Evolutionary conservation across 2,329 filamentous ascomycete genomes (phyloP).

Genomic region (Thelonectria olida): DNA sequence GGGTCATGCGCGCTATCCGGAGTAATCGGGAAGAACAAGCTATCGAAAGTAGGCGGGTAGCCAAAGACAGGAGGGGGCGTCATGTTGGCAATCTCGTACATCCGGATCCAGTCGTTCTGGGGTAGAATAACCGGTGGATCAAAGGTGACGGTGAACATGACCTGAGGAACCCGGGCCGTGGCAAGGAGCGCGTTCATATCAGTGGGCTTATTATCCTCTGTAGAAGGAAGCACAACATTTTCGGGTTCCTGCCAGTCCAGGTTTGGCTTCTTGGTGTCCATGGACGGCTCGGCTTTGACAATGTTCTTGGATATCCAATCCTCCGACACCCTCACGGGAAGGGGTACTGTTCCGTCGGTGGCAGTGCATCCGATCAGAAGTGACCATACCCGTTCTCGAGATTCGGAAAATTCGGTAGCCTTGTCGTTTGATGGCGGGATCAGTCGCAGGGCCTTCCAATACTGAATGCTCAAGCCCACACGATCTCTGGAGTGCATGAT

Average conservation of each 20-base stretch:
- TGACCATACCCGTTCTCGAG: slow-evolving; percentile 67
- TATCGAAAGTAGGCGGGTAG: slow-evolving; percentile 63
- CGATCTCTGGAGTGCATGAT: slow-evolving; percentile 73
- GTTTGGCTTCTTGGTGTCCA: slow-evolving; percentile 53
- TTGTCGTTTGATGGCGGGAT: slow-evolving; percentile 50
- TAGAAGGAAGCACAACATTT: slow-evolving; percentile 64
- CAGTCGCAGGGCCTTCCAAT: slow-evolving; percentile 75
- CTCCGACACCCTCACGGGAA: slow-evolving; percentile 75
- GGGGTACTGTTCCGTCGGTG: slow-evolving; percentile 55
- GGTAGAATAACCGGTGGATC: slow-evolving; percentile 79
- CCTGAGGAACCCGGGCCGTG: slow-evolving; percentile 69
- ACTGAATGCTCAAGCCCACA: slow-evolving; percentile 77
- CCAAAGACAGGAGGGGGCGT: slow-evolving; percentile 48
- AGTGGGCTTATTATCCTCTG: slow-evolving; percentile 58
- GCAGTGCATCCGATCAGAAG: slow-evolving; percentile 73
- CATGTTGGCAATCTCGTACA: slow-evolving; percentile 66
- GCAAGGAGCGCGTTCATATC: slow-evolving; percentile 61
- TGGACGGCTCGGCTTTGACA: slow-evolving; percentile 63
- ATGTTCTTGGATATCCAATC: slow-evolving; percentile 77
- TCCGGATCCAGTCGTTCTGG: slow-evolving; percentile 67
- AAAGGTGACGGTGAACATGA: slow-evolving; percentile 78
- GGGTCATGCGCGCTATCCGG: slow-evolving; percentile 61
- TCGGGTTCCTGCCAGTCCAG: slow-evolving; percentile 80
- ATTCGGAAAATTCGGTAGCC: slow-evolving; percentile 49
- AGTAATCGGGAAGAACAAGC: slow-evolving; percentile 64